A percentile compares a stretch with the other conserved stretches of the same genome.
Conservation (phyloP, 257 asterid species). For the Buddleja alternifolia region DNA sequence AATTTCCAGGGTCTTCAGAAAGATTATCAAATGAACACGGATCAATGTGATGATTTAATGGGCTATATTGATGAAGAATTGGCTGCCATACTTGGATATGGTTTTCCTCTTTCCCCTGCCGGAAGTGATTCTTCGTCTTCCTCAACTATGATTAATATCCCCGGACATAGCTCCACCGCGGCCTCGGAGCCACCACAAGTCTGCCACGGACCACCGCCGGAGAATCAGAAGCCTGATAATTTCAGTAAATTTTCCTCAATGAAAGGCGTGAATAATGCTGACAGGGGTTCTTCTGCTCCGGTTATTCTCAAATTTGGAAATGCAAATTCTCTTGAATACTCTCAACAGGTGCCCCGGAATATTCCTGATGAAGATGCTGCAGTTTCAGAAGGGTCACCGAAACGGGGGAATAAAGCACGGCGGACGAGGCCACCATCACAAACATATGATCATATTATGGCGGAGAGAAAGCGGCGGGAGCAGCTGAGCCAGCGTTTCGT, state of each 20-base stretch:
- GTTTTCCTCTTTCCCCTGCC: constrained; percentile 10
- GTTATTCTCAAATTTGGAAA: constrained; percentile 30
- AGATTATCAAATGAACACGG: neutral
- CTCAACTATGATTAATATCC: constrained; percentile 1
- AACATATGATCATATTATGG: constrained; percentile 38
- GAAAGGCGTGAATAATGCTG: neutral
- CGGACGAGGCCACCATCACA: constrained; percentile 35
- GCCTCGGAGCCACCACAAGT: neutral
- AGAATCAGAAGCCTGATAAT: neutral
- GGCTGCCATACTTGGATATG: constrained; percentile 33
- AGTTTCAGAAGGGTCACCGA: neutral
- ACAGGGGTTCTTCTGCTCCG: constrained; percentile 18
- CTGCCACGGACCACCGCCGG: constrained; percentile 5
- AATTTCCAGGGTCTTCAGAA: neutral
- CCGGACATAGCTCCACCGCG: neutral
- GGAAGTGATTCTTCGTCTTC: constrained; percentile 19
- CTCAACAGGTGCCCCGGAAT: neutral
- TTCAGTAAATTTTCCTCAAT: neutral
- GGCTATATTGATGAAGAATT: constrained; percentile 37
- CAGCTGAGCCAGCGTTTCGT: constrained; percentile 35
- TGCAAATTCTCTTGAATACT: neutral
- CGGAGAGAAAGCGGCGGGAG: constrained; percentile 42
- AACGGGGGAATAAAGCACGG: constrained; percentile 3
- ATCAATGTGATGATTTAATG: constrained; percentile 32
- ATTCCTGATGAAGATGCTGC: constrained; percentile 12